Base-by-base conservation (phyloP, 805 yeast species). In the Saccharomycopsis sp. region DNA sequence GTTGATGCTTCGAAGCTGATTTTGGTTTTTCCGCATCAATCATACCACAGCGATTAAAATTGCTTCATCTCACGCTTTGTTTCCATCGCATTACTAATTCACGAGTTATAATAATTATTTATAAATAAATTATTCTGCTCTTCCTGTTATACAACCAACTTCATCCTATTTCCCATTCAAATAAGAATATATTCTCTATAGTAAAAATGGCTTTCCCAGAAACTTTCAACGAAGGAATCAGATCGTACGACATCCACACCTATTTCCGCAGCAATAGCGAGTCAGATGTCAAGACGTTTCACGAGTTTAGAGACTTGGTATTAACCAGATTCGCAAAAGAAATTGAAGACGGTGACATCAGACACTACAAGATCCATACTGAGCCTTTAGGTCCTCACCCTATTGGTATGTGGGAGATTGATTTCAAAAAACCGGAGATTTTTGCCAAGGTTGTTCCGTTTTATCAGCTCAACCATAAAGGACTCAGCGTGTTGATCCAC, bases 311-410 rank as follows among this genome's bases (percentile, higher is more conserved):
- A 57, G 75, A 73, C 25, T 68, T 72, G 56, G 72, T 82, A 2
- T 65, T 68, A 34, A 56, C 66, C 55, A 78, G 76, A 54, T 78
- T 81, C 62, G 73, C 75, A 3, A 54, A 66, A 15, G 82, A 80
- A 55, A 61, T 74, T 25, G 60, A 62, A 19, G 64, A 67, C 1
- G 81, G 80, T 1, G 67, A 69, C 22, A 69, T 79, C 9, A 64
- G 81, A 57, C 73, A 80, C 2, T 73, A 74, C 67, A 74, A 74
- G 58, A 69, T 78, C 34, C 78, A 79, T 75, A 77, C 76, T 44
- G 67, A 69, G 50, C 78, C 82, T 24, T 65, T 82, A 29, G 87
- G 87, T 0, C 86, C 87, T 1, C 86, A 82, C 62, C 83, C 85
- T 0, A 65, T 66, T 19, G 76, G 73, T 44, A 82, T 82, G 86